A percentile compares a stretch with the other conserved stretches of the same genome.
Evolutionary conservation across 192 early-diverging fungal genomes (phyloP).

Genomic region (Backusella macrospora): DNA sequence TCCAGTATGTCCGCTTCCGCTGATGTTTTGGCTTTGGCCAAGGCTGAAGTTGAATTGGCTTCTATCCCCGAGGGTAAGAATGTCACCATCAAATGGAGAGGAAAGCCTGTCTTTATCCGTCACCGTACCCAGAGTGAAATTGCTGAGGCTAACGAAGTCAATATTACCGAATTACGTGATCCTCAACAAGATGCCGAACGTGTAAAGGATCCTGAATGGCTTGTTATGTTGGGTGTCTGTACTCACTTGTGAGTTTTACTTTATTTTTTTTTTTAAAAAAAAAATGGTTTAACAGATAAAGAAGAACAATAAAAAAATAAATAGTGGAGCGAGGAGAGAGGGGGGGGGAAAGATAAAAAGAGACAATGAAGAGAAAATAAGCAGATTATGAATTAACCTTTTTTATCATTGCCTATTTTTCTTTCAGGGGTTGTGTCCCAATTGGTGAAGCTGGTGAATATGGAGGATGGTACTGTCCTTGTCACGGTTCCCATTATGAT

Average conservation of each 20-base stretch:
- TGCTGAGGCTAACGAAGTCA: slow-evolving; percentile 84
- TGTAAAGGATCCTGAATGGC: slow-evolving; percentile 91
- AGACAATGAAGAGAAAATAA: too few species aligned
- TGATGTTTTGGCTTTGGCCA: slow-evolving; percentile 97
- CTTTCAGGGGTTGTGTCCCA: slow-evolving; percentile 95
- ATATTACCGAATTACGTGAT: slow-evolving; percentile 82
- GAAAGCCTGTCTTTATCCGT: slow-evolving; percentile 97
- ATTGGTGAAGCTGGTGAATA: slow-evolving; percentile 97
- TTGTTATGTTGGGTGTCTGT: slow-evolving; percentile 88
- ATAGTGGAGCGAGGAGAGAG: background rate
- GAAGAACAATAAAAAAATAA: too few species aligned
- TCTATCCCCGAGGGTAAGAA: slow-evolving; percentile 97
- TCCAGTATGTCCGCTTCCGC: slow-evolving; percentile 93
- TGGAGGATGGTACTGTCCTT: slow-evolving; percentile 99
- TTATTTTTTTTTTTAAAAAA: too few species aligned
- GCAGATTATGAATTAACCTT: too few species aligned
- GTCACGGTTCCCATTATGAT: slow-evolving; percentile 99
- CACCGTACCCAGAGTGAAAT: slow-evolving; percentile 96
- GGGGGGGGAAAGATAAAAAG: background rate
- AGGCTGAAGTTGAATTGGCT: slow-evolving; percentile 92
- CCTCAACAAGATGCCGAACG: slow-evolving; percentile 91
- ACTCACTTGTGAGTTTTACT: slow-evolving; percentile 48
- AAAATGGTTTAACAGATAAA: too few species aligned
- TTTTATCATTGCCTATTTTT: slow-evolving; percentile 6
- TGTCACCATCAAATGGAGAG: slow-evolving; percentile 97